These are phyloP conservation scores for Cystofilobasidium bisporidii DNA, from an alignment of 768 basidiomycete genomes.

Conservation along the genomic window DNA sequence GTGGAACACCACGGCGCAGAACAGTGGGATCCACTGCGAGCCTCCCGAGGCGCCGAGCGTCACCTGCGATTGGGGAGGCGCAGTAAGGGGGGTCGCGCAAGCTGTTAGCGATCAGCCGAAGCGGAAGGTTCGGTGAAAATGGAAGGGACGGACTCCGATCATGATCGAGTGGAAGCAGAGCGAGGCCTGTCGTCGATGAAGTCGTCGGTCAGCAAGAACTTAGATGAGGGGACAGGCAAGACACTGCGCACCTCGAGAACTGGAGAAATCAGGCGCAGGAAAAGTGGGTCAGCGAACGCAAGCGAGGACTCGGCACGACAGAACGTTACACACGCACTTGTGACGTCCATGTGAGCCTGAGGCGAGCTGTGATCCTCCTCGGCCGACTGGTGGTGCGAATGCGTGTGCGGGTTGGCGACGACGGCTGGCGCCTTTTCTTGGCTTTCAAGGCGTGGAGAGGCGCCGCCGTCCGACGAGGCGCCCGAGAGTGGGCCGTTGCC, in stretches of 20 bases:
- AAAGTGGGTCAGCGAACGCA: too few species aligned
- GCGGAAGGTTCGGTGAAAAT: conserved; percentile 33
- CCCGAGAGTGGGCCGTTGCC: too few species aligned
- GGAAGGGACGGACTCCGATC: conserved; percentile 61
- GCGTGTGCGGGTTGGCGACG: not conserved
- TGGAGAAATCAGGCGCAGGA: conserved; percentile 36
- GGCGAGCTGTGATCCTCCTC: conserved; percentile 31
- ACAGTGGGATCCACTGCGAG: conserved; percentile 47
- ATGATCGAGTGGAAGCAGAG: conserved; percentile 45
- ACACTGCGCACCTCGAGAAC: conserved; percentile 79
- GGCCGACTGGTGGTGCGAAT: conserved; percentile 26
- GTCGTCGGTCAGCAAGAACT: too few species aligned
- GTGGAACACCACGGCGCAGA: conserved; percentile 53
- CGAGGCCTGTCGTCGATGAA: conserved; percentile 37
- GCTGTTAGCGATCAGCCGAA: not conserved
- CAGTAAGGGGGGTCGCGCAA: conserved; percentile 43
- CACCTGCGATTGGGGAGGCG: conserved; percentile 23
- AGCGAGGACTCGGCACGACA: not conserved
- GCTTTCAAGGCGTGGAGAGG: not conserved
- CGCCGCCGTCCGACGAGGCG: not conserved
- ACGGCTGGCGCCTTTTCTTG: not conserved
- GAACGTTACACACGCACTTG: conserved; percentile 10
- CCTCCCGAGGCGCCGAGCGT: conserved; percentile 35
- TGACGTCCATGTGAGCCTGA: conserved; percentile 34
- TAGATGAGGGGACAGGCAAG: too few species aligned